A percentile compares a stretch with the other conserved stretches of the same genome.
Conservation (phyloP, 805 yeast genomes). For the Saccharomycopsis amapae region DNA sequence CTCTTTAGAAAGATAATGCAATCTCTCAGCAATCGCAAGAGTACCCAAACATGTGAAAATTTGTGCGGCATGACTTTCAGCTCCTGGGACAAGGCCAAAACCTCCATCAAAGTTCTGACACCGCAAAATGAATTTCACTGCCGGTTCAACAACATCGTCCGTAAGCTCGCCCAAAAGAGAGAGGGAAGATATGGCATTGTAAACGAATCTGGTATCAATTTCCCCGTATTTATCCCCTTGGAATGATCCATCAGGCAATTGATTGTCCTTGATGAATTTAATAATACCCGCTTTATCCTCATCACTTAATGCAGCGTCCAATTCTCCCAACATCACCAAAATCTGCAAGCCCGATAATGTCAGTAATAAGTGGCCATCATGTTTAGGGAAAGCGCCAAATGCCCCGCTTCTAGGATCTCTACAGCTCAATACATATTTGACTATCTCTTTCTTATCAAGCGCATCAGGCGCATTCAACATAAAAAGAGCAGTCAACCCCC, state of each 20-base stretch:
- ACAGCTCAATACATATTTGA: constrained; percentile 51
- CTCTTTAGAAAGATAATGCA: constrained; percentile 38
- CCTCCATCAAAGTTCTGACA: constrained; percentile 96
- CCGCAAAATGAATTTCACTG: constrained; percentile 52
- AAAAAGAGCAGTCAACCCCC: constrained; percentile 83
- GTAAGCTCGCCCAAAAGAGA: constrained; percentile 61
- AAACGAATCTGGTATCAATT: constrained; percentile 85
- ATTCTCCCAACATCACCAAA: constrained; percentile 53
- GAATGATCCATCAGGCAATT: constrained; percentile 56
- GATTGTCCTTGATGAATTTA: constrained; percentile 33
- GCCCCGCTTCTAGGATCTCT: constrained; percentile 52
- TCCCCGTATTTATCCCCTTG: constrained; percentile 92
- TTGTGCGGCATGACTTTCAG: constrained; percentile 93
- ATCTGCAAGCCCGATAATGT: constrained; percentile 87
- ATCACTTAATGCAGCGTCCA: constrained; percentile 36
- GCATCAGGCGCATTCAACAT: constrained; percentile 49
- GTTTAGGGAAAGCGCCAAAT: constrained; percentile 83
- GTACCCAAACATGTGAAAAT: constrained; percentile 82
- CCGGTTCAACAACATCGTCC: constrained; percentile 45
- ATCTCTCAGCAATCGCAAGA: constrained; percentile 55
- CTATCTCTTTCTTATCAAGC: constrained; percentile 54
- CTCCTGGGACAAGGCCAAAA: constrained; percentile 88
- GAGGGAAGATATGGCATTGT: constrained; percentile 69
- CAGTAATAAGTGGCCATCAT: constrained; percentile 80
- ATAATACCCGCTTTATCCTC: constrained; percentile 30